These are phyloP conservation scores for Mycena capillaripes DNA, from an alignment of 768 basidiomycete species.

Conservation along the genomic window DNA sequence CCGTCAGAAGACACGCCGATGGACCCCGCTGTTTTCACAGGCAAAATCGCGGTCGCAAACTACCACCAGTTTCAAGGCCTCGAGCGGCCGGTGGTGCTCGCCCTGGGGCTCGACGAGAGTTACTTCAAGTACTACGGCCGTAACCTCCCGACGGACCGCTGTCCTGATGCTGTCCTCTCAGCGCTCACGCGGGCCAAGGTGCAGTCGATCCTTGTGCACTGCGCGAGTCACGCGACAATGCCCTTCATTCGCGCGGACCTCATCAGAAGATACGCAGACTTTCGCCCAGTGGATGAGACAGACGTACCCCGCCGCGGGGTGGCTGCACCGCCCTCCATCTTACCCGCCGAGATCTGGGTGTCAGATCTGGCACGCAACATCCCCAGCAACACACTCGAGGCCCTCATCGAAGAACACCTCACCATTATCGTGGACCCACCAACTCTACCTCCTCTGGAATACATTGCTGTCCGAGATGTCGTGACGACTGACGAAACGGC, in stretches of 20 bases:
- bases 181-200: neutral
- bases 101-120: neutral
- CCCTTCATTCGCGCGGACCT: neutral
- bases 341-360: neutral
- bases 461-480: neutral
- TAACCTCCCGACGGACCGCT: neutral
- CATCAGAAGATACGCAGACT: neutral
- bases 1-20: neutral
- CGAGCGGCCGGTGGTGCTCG: constrained; percentile 1
- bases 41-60: neutral
- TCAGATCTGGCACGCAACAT: neutral
- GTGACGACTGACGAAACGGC: neutral
- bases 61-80: constrained; percentile 3
- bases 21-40: neutral
- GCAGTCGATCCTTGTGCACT: neutral
- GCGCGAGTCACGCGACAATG: neutral
- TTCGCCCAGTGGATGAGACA: neutral
- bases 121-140: neutral
- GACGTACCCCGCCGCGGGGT: neutral
- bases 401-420: neutral
- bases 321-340: neutral
- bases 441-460: neutral
- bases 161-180: neutral
- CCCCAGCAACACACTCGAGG: neutral
- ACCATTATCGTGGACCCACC: neutral